Evolutionary conservation across 495 filamentous ascomycete genomes (phyloP).

Genomic region (Podospora fimiseda): DNA sequence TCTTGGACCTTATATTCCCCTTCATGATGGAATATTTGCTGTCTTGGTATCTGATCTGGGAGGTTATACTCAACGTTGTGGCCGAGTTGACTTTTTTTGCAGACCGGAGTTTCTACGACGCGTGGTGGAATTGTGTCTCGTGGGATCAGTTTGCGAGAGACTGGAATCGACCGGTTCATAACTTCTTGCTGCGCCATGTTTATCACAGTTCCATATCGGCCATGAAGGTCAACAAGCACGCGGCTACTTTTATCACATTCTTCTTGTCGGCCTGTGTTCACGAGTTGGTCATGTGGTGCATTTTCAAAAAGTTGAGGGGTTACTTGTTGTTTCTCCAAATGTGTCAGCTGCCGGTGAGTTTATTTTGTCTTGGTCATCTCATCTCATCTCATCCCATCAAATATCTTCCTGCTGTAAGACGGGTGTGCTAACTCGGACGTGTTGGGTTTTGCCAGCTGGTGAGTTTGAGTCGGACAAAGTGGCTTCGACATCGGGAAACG

Average conservation of each 20-base stretch:
- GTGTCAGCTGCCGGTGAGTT: conserved; percentile 53
- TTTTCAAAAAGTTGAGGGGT: conserved; percentile 70
- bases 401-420: conserved; percentile 3
- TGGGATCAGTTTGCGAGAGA: conserved; percentile 69
- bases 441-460: conserved; percentile 42
- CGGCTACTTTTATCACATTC: conserved; percentile 70
- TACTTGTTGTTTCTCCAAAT: conserved; percentile 67
- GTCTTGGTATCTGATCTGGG: conserved; percentile 73
- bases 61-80: conserved; percentile 68
- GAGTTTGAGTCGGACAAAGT: conserved; percentile 53
- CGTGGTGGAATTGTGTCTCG: conserved; percentile 60
- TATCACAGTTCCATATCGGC: conserved; percentile 68
- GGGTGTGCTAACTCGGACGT: too few species aligned
- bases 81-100: conserved; percentile 68
- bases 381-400: not conserved
- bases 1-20: conserved; percentile 65
- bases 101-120: conserved; percentile 71
- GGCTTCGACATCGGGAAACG: conserved; percentile 51
- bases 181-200: conserved; percentile 66
- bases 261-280: conserved; percentile 63
- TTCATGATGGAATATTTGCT: conserved; percentile 69
- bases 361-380: not conserved
- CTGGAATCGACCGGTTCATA: conserved; percentile 67
- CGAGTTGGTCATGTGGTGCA: conserved; percentile 69
- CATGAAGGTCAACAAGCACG: conserved; percentile 58